A percentile compares a stretch with the other conserved stretches of the same genome.
These are phyloP conservation scores for Aureobasidium namibiae DNA, from an alignment of 2,329 filamentous ascomycete species.

Conservation along the genomic window DNA sequence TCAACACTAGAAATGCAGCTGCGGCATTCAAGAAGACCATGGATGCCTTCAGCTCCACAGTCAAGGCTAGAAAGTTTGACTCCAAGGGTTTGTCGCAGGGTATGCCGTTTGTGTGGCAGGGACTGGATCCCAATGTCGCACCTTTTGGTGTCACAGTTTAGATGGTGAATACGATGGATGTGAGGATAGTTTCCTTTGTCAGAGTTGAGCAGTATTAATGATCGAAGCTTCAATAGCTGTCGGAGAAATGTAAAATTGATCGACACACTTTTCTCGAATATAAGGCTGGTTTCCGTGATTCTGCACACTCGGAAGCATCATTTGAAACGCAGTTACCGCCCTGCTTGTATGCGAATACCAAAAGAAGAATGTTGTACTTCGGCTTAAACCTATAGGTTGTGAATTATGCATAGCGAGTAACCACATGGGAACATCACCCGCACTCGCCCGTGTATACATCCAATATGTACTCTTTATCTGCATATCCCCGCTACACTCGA, in stretches of 20 bases:
- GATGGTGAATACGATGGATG: background rate
- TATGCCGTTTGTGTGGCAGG: constrained; percentile 1
- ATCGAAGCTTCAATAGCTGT: background rate
- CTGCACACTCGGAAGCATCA: too few relatives aligned
- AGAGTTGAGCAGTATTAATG: background rate
- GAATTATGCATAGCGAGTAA: too few relatives aligned
- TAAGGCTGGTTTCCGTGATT: background rate
- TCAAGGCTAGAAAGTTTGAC: background rate
- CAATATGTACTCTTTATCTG: too few relatives aligned
- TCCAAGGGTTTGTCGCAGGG: background rate
- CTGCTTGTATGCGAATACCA: too few relatives aligned
- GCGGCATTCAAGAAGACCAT: background rate
- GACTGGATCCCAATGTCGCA: background rate
- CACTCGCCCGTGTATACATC: too few relatives aligned
- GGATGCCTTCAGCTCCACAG: background rate
- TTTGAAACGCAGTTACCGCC: too few relatives aligned
- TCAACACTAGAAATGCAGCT: background rate
- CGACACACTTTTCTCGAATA: background rate
- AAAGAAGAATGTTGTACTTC: too few relatives aligned
- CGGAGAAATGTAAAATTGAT: background rate
- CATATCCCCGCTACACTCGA: too few relatives aligned
- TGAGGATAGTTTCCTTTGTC: background rate
- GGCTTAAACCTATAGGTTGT: too few relatives aligned
- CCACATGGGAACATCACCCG: too few relatives aligned
- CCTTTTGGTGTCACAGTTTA: constrained; percentile 1